Evolutionary conservation across 768 basidiomycete species (phyloP).

Genomic region (Trametes cingulata): DNA sequence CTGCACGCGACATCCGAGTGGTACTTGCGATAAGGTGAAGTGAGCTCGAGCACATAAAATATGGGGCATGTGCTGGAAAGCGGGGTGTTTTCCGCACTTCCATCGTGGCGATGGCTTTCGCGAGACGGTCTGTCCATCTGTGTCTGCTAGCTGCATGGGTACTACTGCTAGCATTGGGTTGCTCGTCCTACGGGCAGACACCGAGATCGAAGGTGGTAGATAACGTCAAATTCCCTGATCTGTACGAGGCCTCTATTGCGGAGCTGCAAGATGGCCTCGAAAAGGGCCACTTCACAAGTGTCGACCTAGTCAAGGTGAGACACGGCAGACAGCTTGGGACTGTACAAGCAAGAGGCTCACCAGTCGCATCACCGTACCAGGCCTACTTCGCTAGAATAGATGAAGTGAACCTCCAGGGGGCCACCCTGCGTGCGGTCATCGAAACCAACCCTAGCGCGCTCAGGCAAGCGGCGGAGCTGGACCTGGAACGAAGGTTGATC

Average conservation of each 20-base stretch:
- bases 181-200: background rate
- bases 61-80: background rate
- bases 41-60: background rate
- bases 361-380: slow-evolving; percentile 32
- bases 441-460: slow-evolving; percentile 58
- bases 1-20: background rate
- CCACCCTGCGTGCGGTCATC: slow-evolving; percentile 55
- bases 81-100: background rate
- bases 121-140: background rate
- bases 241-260: slow-evolving; percentile 59
- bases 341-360: too few species aligned
- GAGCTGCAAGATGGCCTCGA: slow-evolving; percentile 54
- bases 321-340: too few species aligned
- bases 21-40: background rate
- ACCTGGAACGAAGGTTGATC: slow-evolving; percentile 23
- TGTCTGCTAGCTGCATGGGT: background rate
- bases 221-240: slow-evolving; percentile 42
- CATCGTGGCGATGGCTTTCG: background rate
- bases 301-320: slow-evolving; percentile 60
- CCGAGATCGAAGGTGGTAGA: background rate
- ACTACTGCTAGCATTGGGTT: background rate
- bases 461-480: slow-evolving; percentile 45
- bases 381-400: slow-evolving; percentile 67
- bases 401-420: slow-evolving; percentile 62
- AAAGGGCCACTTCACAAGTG: slow-evolving; percentile 53